A percentile compares a stretch with the other conserved stretches of the same genome.
Conservation (phyloP, 129 eudicot genomes). For the Flaveria robusta region DNA sequence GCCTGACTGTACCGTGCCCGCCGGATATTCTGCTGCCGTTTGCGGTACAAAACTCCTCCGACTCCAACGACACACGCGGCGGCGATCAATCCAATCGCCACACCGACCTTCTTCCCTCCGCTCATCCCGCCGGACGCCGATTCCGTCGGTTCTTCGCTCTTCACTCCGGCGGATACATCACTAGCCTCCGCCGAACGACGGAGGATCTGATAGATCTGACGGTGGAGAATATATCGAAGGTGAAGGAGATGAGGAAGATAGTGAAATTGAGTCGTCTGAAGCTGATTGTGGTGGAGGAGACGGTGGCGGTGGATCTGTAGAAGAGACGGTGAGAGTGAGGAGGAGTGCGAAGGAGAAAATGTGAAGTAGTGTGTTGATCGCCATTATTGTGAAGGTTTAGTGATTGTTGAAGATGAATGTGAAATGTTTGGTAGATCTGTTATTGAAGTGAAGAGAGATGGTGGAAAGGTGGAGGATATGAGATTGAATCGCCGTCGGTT, state of each 20-base stretch:
- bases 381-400: conserved; percentile 26
- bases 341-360: conserved; percentile 22
- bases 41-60: conserved; percentile 53
- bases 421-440: background rate
- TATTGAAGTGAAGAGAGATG: conserved; percentile 31
- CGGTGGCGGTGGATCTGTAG: conserved; percentile 30
- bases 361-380: conserved; percentile 22
- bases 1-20: conserved; percentile 56
- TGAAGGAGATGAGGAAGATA: conserved; percentile 17
- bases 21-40: conserved; percentile 54
- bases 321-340: conserved; percentile 22
- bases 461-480: conserved; percentile 17
- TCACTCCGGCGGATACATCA: conserved; percentile 11
- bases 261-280: conserved; percentile 24
- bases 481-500: conserved; percentile 34
- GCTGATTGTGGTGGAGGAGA: conserved; percentile 33
- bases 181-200: conserved; percentile 22
- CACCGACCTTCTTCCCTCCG: conserved; percentile 57
- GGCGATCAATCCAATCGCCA: conserved; percentile 55
- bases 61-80: conserved; percentile 41
- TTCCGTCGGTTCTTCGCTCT: conserved; percentile 14
- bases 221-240: conserved; percentile 18
- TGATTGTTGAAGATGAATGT: background rate
- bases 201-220: conserved; percentile 19
- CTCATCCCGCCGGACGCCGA: conserved; percentile 46